Evolutionary conservation across 2,329 filamentous ascomycete species (phyloP).

Genomic region (Ophiostoma tasmaniense): DNA sequence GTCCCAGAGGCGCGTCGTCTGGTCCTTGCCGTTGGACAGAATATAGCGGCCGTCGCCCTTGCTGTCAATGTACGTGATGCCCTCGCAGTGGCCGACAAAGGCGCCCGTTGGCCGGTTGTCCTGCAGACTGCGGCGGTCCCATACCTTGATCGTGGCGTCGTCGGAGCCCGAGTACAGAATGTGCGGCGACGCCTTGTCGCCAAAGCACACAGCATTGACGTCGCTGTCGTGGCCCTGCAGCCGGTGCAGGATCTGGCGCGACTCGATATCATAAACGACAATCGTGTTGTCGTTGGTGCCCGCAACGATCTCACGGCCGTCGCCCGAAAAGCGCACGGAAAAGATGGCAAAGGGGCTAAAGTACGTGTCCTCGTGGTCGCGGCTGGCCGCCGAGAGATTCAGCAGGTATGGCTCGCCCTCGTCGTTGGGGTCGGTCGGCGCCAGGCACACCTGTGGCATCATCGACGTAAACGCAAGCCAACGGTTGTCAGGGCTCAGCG

Average conservation of each 20-base stretch:
- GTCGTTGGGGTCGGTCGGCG: constrained; percentile 77
- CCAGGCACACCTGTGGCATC: constrained; percentile 71
- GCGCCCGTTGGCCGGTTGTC: constrained; percentile 64
- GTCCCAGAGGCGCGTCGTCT: constrained; percentile 97
- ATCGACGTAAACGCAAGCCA: constrained; percentile 91
- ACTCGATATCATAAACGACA: constrained; percentile 88
- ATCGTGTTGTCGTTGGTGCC: constrained; percentile 74
- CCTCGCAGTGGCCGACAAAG: constrained; percentile 59
- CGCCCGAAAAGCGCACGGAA: constrained; percentile 86
- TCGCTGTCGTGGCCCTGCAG: constrained; percentile 76
- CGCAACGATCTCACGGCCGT: constrained; percentile 82
- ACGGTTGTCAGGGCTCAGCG: constrained; percentile 81
- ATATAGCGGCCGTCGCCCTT: constrained; percentile 72
- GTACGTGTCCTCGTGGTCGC: constrained; percentile 23
- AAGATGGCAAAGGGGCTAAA: constrained; percentile 58
- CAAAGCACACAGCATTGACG: constrained; percentile 95
- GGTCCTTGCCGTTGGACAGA: constrained; percentile 89
- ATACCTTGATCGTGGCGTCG: constrained; percentile 88
- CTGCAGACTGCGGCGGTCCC: constrained; percentile 88
- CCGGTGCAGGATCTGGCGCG: constrained; percentile 62
- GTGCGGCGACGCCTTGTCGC: constrained; percentile 78
- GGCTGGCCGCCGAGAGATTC: constrained; percentile 51
- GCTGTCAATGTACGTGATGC: constrained; percentile 60
- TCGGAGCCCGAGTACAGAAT: constrained; percentile 95
- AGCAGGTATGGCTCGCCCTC: constrained; percentile 69